Evolutionary conservation across 768 basidiomycete species (phyloP).

Genomic region (Paxillus ammoniavirescens): DNA sequence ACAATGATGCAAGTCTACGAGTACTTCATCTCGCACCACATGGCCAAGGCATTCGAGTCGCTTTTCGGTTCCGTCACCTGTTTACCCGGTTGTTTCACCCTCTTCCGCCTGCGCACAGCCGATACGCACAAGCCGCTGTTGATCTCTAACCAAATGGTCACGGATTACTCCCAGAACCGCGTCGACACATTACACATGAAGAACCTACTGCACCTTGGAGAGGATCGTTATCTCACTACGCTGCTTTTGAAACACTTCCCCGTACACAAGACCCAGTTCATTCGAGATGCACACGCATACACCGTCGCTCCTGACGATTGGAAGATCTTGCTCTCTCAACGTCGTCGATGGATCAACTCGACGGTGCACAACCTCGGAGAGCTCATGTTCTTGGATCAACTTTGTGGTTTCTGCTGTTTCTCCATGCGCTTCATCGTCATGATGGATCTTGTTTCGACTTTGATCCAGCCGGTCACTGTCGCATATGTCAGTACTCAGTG

Average conservation of each 20-base stretch:
- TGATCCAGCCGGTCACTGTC: conserved; percentile 83
- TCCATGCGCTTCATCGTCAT: conserved; percentile 99
- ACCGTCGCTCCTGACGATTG: conserved; percentile 97
- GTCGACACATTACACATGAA: conserved; percentile 99
- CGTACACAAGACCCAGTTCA: conserved; percentile 90
- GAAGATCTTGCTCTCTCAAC: conserved; percentile 90
- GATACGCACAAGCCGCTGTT: conserved; percentile 95
- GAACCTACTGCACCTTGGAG: conserved; percentile 95
- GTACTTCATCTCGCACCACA: conserved; percentile 98
- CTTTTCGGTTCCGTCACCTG: conserved; percentile 98
- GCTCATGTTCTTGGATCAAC: conserved; percentile 84
- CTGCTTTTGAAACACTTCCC: conserved; percentile 96
- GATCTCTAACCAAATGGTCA: conserved; percentile 85
- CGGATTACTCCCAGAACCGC: conserved; percentile 93
- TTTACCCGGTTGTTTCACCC: conserved; percentile 97
- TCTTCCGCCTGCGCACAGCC: conserved; percentile 91
- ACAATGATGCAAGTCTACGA: conserved; percentile 99
- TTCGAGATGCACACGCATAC: conserved; percentile 89
- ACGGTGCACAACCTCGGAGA: conserved; percentile 97
- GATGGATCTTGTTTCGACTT: conserved; percentile 88
- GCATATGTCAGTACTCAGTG: conserved; percentile 69
- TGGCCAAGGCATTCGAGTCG: conserved; percentile 97
- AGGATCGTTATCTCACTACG: conserved; percentile 98
- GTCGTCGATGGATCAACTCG: conserved; percentile 99
- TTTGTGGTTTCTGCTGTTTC: conserved; percentile 98